These are phyloP conservation scores for Mycena albidolilacea DNA, from an alignment of 768 basidiomycete species.

Conservation along the genomic window DNA sequence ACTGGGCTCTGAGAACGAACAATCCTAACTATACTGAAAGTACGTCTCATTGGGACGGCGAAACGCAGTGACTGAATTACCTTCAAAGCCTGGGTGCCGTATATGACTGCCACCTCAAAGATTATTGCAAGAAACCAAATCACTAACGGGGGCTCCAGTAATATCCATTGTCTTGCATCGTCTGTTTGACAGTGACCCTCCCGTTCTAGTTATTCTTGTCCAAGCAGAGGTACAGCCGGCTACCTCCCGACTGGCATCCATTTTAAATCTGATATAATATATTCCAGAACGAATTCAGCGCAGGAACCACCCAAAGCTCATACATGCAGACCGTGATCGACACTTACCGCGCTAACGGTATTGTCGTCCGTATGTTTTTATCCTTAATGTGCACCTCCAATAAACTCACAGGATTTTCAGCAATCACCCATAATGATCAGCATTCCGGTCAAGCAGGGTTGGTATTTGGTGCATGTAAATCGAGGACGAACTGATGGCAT, in stretches of 20 bases:
- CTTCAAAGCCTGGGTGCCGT: conserved; percentile 66
- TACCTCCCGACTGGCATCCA: not conserved
- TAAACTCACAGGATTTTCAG: conserved; percentile 42
- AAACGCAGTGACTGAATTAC: not conserved
- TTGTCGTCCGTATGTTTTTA: conserved; percentile 60
- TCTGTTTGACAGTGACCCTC: not conserved
- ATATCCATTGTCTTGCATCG: conserved; percentile 1
- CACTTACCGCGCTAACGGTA: conserved; percentile 59
- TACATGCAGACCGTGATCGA: conserved; percentile 68
- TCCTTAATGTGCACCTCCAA: not conserved
- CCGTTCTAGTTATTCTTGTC: conserved; percentile 59
- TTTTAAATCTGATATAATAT: not conserved
- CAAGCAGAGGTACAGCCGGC: conserved; percentile 58
- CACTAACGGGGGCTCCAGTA: conserved; percentile 72
- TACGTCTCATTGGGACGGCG: conserved; percentile 32
- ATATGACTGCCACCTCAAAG: conserved; percentile 64
- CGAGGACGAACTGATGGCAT: not conserved
- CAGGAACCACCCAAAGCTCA: conserved; percentile 55
- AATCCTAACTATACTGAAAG: conserved; percentile 64
- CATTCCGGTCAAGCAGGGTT: conserved; percentile 61
- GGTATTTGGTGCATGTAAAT: not conserved
- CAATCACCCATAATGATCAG: conserved; percentile 66
- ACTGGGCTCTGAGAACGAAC: conserved; percentile 70
- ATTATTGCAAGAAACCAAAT: conserved; percentile 71
- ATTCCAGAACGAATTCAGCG: conserved; percentile 64